These are phyloP conservation scores for Cystobasidium onofrii DNA, from an alignment of 768 basidiomycete species.

Conservation along the genomic window DNA sequence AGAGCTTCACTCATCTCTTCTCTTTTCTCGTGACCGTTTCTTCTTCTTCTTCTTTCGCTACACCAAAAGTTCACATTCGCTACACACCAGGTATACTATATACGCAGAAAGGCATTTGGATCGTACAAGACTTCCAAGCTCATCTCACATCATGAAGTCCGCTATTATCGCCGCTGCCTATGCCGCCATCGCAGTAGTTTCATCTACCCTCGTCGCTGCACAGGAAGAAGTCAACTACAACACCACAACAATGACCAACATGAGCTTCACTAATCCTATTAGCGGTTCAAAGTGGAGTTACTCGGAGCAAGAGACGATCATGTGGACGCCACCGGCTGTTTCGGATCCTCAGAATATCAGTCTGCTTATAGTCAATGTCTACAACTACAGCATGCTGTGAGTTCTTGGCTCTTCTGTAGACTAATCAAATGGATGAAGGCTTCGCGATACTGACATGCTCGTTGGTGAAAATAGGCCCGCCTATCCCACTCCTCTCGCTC, in stretches of 20 bases:
- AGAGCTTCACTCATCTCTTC: background rate
- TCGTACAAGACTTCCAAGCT: no score
- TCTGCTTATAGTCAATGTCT: slow-evolving; percentile 14
- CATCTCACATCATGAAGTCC: background rate
- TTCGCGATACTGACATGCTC: background rate
- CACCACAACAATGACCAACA: background rate
- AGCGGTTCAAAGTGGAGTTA: background rate
- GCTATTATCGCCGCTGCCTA: background rate
- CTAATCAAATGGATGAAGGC: background rate
- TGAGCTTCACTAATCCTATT: slow-evolving; percentile 1
- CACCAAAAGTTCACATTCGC: background rate
- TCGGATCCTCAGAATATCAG: slow-evolving; percentile 24
- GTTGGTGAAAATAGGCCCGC: background rate
- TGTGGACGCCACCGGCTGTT: background rate
- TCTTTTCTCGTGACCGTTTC: background rate
- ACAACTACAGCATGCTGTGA: background rate
- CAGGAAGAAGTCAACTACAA: background rate
- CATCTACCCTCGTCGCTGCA: background rate
- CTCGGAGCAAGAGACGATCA: slow-evolving; percentile 3
- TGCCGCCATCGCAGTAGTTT: background rate
- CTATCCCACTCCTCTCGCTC: slow-evolving; percentile 21
- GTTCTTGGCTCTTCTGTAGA: background rate
- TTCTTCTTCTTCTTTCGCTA: background rate
- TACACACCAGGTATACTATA: no score
- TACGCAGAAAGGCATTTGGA: no score